Conservation (phyloP, 805 yeast species). For the Lipomyces yamadae region DNA sequence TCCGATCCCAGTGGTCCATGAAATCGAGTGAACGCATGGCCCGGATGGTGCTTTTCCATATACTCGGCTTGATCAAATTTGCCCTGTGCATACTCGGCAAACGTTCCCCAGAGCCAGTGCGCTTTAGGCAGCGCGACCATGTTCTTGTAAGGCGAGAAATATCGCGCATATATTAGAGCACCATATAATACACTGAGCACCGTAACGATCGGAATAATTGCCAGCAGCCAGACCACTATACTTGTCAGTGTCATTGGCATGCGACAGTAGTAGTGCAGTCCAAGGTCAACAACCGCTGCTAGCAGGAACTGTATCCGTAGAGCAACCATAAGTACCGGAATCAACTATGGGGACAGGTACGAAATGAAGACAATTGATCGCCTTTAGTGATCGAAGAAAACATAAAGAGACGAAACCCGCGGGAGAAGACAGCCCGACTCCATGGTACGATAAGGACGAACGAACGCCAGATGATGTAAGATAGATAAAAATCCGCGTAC, state of each 20-base stretch:
- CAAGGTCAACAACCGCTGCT: conserved; percentile 15
- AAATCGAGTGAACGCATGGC: conserved; percentile 20
- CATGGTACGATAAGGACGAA: no score
- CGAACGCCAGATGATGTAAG: no score
- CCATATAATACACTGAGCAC: conserved; percentile 3
- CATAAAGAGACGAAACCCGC: no score
- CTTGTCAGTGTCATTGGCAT: conserved; percentile 10
- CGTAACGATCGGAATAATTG: conserved; percentile 8
- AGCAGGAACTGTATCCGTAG: conserved; percentile 6
- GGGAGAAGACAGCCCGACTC: no score
- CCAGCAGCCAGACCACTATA: conserved; percentile 11
- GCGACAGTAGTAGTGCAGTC: conserved; percentile 10
- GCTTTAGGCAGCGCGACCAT: conserved; percentile 14
- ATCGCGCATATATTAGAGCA: conserved; percentile 22
- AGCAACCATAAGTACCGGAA: conserved; percentile 10
- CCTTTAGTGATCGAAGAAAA: no score
- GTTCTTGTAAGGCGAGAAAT: conserved; percentile 27
- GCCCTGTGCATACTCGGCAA: conserved; percentile 13
- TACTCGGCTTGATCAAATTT: conserved; percentile 17
- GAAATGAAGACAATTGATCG: no score
- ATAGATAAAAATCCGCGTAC: no score
- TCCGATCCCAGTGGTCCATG: conserved; percentile 30
- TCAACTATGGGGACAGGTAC: no score
- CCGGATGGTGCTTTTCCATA: conserved; percentile 23
- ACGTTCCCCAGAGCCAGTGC: conserved; percentile 26